A percentile compares a stretch with the other conserved stretches of the same genome.
These are phyloP conservation scores for Baeospora myosura DNA, from an alignment of 1,284 basidiomycete species.

Conservation along the genomic window DNA sequence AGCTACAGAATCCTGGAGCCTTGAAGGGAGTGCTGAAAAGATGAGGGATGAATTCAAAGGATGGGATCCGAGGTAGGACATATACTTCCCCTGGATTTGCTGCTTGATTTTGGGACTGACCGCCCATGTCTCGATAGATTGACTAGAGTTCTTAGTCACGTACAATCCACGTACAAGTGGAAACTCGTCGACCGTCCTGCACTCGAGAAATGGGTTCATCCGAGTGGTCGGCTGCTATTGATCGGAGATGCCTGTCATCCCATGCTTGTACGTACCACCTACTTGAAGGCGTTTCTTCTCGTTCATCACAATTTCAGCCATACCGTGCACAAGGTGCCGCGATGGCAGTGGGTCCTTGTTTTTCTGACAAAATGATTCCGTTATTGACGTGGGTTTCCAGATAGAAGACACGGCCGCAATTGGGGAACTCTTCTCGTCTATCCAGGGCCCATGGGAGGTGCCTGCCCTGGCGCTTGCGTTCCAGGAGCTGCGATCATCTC, in stretches of 20 bases:
- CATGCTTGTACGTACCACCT: constrained; percentile 9
- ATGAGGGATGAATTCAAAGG: constrained; percentile 38
- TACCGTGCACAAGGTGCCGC: constrained; percentile 11
- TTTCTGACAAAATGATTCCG: background rate
- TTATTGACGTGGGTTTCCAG: constrained; percentile 1
- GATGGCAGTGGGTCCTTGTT: constrained; percentile 7
- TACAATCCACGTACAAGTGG: constrained; percentile 41
- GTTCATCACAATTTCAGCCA: background rate
- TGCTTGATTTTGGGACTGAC: too few species aligned
- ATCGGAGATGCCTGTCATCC: constrained; percentile 14
- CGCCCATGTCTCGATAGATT: too few species aligned
- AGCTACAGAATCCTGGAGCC: constrained; percentile 33
- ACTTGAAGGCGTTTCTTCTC: background rate
- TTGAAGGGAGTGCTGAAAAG: constrained; percentile 30
- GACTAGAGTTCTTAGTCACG: constrained; percentile 38
- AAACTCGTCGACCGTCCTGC: constrained; percentile 43
- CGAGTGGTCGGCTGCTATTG: constrained; percentile 6
- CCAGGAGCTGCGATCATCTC: constrained; percentile 1
- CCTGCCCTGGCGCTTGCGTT: constrained; percentile 2
- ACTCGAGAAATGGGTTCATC: constrained; percentile 12
- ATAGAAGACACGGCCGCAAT: constrained; percentile 8
- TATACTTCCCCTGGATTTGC: too few species aligned
- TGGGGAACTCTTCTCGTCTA: constrained; percentile 4
- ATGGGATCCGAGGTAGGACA: constrained; percentile 40
- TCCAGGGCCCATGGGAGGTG: constrained; percentile 1